Evolutionary conservation across 208 protist genomes (phyloP).

Genomic region (Wallacemonas sp.): DNA sequence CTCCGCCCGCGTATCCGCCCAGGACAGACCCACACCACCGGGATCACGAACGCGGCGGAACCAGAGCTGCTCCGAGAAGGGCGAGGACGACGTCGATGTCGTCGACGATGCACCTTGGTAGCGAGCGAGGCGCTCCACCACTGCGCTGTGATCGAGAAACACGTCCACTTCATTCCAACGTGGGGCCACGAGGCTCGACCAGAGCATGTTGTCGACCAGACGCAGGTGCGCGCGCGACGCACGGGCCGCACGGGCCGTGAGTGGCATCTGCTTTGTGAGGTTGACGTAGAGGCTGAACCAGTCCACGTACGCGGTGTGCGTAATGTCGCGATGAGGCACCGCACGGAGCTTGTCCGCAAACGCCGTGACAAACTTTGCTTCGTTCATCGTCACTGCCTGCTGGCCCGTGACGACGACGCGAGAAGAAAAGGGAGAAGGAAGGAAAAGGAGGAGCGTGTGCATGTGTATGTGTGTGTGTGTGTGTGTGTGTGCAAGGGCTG

Average conservation of each 20-base stretch:
- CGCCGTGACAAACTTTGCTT: conserved; percentile 12
- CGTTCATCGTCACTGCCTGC: conserved; percentile 3
- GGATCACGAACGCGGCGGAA: neutral
- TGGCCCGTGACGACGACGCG: neutral
- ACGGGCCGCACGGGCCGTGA: neutral
- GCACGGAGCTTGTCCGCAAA: conserved; percentile 43
- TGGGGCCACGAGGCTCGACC: conserved; percentile 29
- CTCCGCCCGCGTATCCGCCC: neutral
- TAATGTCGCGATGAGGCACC: conserved; percentile 65
- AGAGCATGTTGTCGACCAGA: conserved; percentile 12
- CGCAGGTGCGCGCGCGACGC: neutral
- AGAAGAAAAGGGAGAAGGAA: conserved; percentile 7
- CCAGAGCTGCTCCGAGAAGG: conserved; percentile 29
- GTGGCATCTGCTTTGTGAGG: conserved; percentile 22
- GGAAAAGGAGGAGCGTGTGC: conserved; percentile 2
- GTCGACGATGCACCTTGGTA: neutral
- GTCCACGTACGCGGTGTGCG: conserved; percentile 59
- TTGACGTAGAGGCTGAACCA: conserved; percentile 74
- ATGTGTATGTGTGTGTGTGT: no score
- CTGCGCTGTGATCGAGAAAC: conserved; percentile 15
- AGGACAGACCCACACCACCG: neutral
- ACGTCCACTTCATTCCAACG: conserved; percentile 58
- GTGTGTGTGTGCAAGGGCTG: no score
- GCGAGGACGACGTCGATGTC: neutral
- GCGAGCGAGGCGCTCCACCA: neutral